Conservation (phyloP, 2,329 filamentous ascomycete species). For the Diaporthe australafricana region DNA sequence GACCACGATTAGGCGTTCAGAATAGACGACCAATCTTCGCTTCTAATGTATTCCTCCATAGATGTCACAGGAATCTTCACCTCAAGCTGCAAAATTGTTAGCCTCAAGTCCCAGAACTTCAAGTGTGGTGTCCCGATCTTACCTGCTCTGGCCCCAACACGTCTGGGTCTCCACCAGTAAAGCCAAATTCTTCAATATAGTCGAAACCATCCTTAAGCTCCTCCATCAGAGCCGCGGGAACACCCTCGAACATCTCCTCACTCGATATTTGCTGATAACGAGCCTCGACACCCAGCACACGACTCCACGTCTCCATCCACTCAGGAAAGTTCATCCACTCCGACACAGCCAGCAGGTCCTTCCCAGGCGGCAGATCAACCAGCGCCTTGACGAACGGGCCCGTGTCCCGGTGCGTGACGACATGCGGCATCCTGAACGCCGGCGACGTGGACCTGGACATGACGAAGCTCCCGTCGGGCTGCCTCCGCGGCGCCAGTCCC, state of each 20-base stretch:
- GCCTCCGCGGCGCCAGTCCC: conserved; percentile 29
- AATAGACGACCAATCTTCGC: conserved; percentile 9
- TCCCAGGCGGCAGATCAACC: conserved; percentile 10
- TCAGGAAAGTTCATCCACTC: conserved; percentile 2
- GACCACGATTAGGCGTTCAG: neutral
- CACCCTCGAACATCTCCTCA: conserved; percentile 11
- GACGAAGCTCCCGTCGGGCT: conserved; percentile 30
- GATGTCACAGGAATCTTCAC: neutral
- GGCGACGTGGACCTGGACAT: conserved; percentile 4
- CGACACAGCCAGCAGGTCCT: conserved; percentile 12
- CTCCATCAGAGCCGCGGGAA: neutral
- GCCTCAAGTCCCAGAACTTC: neutral
- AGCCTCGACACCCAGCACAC: neutral
- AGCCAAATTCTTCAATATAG: conserved; percentile 4
- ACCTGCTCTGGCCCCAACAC: neutral
- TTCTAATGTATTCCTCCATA: conserved; percentile 8
- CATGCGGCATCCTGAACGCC: neutral
- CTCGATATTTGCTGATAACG: neutral
- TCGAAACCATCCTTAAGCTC: conserved; percentile 4
- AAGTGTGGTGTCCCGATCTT: neutral
- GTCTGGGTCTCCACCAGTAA: neutral
- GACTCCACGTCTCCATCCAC: neutral
- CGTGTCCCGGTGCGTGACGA: conserved; percentile 16
- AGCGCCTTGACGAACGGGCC: conserved; percentile 10
- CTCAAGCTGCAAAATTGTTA: neutral